A percentile compares a stretch with the other conserved stretches of the same genome.
These are phyloP conservation scores for Podosphaera fusca DNA, from an alignment of 2,329 filamentous ascomycete genomes.

Conservation along the genomic window DNA sequence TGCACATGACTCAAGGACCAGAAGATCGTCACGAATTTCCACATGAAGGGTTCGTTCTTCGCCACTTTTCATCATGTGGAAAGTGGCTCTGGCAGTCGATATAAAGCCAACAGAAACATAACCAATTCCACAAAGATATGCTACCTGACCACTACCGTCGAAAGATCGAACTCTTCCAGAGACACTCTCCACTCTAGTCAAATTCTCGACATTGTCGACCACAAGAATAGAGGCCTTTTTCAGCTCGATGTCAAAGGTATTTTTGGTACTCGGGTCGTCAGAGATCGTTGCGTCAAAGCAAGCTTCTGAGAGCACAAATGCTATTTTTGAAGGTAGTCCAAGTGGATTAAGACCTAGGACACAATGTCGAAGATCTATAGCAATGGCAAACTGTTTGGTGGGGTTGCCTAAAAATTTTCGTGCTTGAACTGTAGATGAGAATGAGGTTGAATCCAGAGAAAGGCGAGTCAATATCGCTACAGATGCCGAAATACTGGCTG, in stretches of 20 bases:
- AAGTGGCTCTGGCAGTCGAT: slow-evolving; percentile 49
- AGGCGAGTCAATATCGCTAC: slow-evolving; percentile 41
- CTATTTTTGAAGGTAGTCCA: slow-evolving; percentile 47
- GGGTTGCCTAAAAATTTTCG: slow-evolving; percentile 3
- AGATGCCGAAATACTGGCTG: slow-evolving; percentile 53
- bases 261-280: slow-evolving; percentile 38
- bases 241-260: slow-evolving; percentile 34
- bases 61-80: slow-evolving; percentile 34
- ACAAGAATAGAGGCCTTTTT: slow-evolving; percentile 65
- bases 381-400: slow-evolving; percentile 38
- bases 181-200: slow-evolving; percentile 9
- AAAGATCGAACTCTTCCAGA: slow-evolving; percentile 11
- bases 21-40: slow-evolving; percentile 61
- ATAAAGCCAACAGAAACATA: slow-evolving; percentile 76
- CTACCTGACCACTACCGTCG: slow-evolving; percentile 23
- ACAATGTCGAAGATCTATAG: slow-evolving; percentile 61
- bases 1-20: slow-evolving; percentile 85
- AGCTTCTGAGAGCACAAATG: slow-evolving; percentile 59
- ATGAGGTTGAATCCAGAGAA: slow-evolving; percentile 1
- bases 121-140: slow-evolving; percentile 37
- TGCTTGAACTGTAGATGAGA: neutral
- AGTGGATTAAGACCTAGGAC: slow-evolving; percentile 68
- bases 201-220: slow-evolving; percentile 45
- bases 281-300: slow-evolving; percentile 46
- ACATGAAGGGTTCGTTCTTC: slow-evolving; percentile 49